A percentile compares a stretch with the other conserved stretches of the same genome.
Evolutionary conservation across 2,329 filamentous ascomycete species (phyloP).

Genomic region (Dactylonectria estremocensis): DNA sequence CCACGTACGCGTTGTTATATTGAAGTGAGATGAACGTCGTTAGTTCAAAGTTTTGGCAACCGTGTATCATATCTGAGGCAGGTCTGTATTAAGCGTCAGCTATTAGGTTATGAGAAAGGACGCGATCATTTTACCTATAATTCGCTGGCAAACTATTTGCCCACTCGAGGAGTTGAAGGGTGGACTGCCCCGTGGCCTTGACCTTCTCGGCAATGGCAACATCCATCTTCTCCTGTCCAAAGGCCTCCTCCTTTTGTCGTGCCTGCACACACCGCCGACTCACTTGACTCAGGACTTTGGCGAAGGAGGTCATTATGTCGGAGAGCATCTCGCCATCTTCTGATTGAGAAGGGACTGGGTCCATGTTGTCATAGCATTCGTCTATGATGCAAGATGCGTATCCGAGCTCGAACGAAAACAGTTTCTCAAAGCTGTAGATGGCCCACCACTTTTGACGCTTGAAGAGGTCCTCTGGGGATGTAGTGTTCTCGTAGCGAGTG

Average conservation of each 20-base stretch:
- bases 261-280: background rate
- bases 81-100: background rate
- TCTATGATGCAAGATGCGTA: background rate
- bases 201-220: conserved; percentile 12
- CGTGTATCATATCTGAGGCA: background rate
- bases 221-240: background rate
- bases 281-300: background rate
- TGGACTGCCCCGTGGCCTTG: background rate
- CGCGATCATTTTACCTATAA: background rate
- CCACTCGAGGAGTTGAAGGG: conserved; percentile 1
- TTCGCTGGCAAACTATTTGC: background rate
- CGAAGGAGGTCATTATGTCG: conserved; percentile 1
- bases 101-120: background rate
- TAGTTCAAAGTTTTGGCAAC: background rate
- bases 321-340: background rate
- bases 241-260: background rate
- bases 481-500: background rate
- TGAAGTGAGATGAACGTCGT: conserved; percentile 2
- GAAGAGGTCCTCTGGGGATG: background rate
- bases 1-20: conserved; percentile 5
- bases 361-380: background rate
- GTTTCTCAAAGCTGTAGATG: background rate
- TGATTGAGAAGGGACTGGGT: background rate
- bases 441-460: background rate
- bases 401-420: background rate